These are phyloP conservation scores for Mercurialis annua DNA, from an alignment of 345 rosid genomes.

Conservation along the genomic window DNA sequence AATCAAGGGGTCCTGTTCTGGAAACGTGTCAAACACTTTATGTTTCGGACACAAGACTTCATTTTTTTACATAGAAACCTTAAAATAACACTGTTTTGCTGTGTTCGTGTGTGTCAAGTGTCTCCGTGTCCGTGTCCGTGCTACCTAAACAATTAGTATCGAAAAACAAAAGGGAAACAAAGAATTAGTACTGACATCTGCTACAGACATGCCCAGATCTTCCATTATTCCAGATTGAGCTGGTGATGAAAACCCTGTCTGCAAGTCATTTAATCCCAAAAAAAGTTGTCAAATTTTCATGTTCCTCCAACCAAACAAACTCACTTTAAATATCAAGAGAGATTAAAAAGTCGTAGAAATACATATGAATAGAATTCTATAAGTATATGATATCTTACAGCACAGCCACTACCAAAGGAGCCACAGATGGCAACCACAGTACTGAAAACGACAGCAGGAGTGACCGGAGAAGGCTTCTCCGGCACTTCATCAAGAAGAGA, in stretches of 20 bases:
- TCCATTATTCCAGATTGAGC: conserved; percentile 39
- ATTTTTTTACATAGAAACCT: no score
- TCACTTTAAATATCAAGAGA: background rate
- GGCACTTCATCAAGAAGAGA: background rate
- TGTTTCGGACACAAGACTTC: no score
- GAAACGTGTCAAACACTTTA: no score
- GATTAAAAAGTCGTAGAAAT: background rate
- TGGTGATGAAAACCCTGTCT: conserved; percentile 52
- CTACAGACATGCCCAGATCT: conserved; percentile 33
- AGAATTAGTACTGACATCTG: conserved; percentile 15
- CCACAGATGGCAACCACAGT: conserved; percentile 48
- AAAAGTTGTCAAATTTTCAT: background rate
- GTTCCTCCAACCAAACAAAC: background rate
- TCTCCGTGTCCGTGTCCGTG: no score
- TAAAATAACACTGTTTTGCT: no score
- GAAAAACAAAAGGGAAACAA: background rate
- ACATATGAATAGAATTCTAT: background rate
- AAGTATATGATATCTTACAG: conserved; percentile 25
- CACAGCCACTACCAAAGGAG: conserved; percentile 30
- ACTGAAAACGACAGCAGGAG: conserved; percentile 37
- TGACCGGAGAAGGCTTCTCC: conserved; percentile 19
- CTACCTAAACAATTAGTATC: no score
- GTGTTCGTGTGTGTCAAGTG: no score
- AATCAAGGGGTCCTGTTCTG: no score
- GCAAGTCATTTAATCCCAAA: conserved; percentile 5